phyloP scores from a whole-genome alignment of 345 rosid genomes.

The Trapa incisa region DNA sequence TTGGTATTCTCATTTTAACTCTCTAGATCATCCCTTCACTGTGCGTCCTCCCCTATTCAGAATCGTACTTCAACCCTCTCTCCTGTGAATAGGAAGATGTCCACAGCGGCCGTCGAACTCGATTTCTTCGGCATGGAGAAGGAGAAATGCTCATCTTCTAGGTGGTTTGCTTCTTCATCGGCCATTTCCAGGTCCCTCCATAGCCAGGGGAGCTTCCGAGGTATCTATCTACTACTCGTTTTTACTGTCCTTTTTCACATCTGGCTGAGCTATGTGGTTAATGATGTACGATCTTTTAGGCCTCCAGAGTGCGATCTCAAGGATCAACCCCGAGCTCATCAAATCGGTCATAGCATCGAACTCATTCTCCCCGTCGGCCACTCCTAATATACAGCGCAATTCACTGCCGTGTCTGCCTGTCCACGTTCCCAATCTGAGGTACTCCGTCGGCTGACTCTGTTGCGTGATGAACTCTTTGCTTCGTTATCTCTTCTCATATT shows the following conservation, averaged over 20 bases:
- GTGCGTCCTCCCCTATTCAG: too few relatives aligned
- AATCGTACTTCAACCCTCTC: too few relatives aligned
- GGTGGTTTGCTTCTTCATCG: not conserved
- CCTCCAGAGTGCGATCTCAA: constrained; percentile 72
- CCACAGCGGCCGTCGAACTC: constrained; percentile 44
- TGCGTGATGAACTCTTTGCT: not conserved
- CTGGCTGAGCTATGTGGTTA: not conserved
- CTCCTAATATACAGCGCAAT: constrained; percentile 27
- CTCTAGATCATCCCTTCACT: too few relatives aligned
- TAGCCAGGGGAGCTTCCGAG: constrained; percentile 70
- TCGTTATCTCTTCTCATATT: too few relatives aligned
- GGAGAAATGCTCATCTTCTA: constrained; percentile 13
- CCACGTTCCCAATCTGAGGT: constrained; percentile 31
- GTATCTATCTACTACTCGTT: constrained; percentile 7
- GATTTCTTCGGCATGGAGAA: constrained; percentile 60
- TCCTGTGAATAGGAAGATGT: constrained; percentile 16
- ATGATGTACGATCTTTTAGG: constrained; percentile 17
- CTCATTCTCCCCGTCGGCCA: constrained; percentile 31
- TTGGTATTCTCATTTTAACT: too few relatives aligned
- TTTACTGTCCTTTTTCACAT: not conserved
- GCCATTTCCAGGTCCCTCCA: constrained; percentile 32
- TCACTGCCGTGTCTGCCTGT: constrained; percentile 23
- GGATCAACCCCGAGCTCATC: constrained; percentile 63
- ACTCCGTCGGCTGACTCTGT: not conserved
- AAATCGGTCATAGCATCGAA: constrained; percentile 56